Evolutionary conservation across 2,329 filamentous ascomycete species (phyloP).

Genomic region (Anisogramma anomala): DNA sequence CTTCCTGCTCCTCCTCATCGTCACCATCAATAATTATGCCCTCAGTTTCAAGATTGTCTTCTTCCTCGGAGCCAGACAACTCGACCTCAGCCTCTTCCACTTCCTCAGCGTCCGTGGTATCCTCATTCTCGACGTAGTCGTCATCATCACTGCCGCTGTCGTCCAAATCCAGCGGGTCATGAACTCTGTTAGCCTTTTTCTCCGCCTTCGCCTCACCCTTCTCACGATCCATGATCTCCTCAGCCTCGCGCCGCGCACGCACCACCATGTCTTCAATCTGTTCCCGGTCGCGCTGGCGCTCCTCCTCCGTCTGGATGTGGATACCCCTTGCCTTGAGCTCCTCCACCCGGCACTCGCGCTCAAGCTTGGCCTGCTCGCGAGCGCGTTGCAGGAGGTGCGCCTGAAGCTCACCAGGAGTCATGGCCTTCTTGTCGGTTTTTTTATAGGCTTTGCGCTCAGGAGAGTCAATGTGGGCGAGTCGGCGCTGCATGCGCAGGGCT

Average conservation of each 20-base stretch:
- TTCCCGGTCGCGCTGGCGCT: conserved; percentile 67
- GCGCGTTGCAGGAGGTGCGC: conserved; percentile 57
- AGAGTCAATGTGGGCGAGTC: conserved; percentile 60
- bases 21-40: conserved; percentile 19
- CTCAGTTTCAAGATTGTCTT: conserved; percentile 16
- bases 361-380: conserved; percentile 65
- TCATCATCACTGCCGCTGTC: conserved; percentile 44
- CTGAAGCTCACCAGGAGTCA: conserved; percentile 62
- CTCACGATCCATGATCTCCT: conserved; percentile 68
- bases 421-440: conserved; percentile 37
- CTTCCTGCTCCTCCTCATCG: conserved; percentile 22
- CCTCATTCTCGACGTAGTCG: conserved; percentile 31
- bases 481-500: conserved; percentile 57
- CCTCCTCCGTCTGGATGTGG: conserved; percentile 71
- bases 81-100: conserved; percentile 28
- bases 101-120: conserved; percentile 27
- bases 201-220: conserved; percentile 60
- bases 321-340: conserved; percentile 70
- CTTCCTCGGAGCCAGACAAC: conserved; percentile 32
- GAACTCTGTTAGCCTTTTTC: conserved; percentile 32
- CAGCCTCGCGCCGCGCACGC: conserved; percentile 68
- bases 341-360: conserved; percentile 66
- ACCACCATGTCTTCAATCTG: conserved; percentile 82
- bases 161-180: conserved; percentile 43
- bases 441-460: conserved; percentile 41